phyloP scores from a whole-genome alignment of 176 grass and related monocot species.

The Oropetium thomaeum region DNA sequence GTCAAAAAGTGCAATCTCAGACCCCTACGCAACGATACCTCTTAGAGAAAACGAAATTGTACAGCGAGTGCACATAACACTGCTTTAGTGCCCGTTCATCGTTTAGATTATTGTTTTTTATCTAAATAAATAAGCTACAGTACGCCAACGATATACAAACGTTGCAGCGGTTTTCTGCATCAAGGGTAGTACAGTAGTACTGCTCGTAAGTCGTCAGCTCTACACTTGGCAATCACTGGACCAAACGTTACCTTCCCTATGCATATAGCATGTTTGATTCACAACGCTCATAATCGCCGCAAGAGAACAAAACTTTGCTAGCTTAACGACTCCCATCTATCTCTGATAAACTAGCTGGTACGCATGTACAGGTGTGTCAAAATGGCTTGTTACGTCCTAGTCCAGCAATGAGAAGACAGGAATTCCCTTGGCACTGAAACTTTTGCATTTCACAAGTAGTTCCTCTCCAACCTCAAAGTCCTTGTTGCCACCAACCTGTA shows the following conservation, averaged over 20 bases:
- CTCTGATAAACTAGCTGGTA: conserved; percentile 25
- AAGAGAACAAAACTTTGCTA: conserved; percentile 26
- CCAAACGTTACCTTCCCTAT: background rate
- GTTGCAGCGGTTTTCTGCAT: background rate
- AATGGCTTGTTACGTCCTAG: conserved; percentile 11
- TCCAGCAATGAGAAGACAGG: conserved; percentile 66
- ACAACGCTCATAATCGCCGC: background rate
- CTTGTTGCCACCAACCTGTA: conserved; percentile 53
- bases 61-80: too few relatives aligned
- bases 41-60: background rate
- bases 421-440: conserved; percentile 79
- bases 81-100: background rate
- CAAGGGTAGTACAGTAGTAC: background rate
- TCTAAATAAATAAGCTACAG: background rate
- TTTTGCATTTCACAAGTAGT: conserved; percentile 53
- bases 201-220: background rate
- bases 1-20: background rate
- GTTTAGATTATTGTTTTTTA: background rate
- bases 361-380: conserved; percentile 27
- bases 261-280: background rate
- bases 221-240: background rate
- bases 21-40: background rate
- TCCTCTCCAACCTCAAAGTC: conserved; percentile 69
- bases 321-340: background rate
- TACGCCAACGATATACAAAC: background rate